phyloP scores from a whole-genome alignment of 495 filamentous ascomycete genomes.

The Chaetomium tenue region DNA sequence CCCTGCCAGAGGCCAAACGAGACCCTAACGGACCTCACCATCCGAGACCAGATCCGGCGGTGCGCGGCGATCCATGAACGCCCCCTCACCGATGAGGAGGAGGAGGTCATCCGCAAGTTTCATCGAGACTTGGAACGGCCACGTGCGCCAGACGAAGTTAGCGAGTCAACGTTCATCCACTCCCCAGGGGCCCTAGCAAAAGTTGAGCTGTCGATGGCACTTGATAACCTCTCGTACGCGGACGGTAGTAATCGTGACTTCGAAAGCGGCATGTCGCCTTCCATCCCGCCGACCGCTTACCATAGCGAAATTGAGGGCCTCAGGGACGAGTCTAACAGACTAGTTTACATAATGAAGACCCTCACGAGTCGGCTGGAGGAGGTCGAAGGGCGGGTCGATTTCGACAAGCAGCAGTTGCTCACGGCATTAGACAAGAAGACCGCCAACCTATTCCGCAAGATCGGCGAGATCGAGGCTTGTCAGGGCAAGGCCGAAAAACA shows the following conservation, averaged over 20 bases:
- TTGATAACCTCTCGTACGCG: not conserved
- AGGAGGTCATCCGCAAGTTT: not conserved
- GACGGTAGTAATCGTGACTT: not conserved
- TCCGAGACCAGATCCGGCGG: slow-evolving; percentile 12
- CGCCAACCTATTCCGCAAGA: no score
- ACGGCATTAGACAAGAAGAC: no score
- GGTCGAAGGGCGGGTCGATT: not conserved
- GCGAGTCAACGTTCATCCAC: not conserved
- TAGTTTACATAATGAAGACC: not conserved
- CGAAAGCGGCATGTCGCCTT: not conserved
- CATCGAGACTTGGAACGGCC: not conserved
- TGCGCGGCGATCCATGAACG: not conserved
- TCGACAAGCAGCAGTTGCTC: not conserved
- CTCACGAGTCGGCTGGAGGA: not conserved
- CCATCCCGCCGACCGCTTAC: not conserved
- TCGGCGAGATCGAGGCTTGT: not conserved
- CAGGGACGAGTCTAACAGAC: not conserved
- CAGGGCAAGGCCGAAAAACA: not conserved
- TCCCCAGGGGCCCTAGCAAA: not conserved
- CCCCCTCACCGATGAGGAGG: not conserved
- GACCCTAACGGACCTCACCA: not conserved
- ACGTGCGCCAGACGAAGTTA: not conserved
- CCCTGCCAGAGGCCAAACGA: not conserved
- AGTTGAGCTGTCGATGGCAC: not conserved
- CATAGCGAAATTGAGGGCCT: not conserved